Evolutionary conservation across 768 basidiomycete genomes (phyloP), one percentile per base, ranked within the genome.

Genomic region (Mycena latifolia): DNA sequence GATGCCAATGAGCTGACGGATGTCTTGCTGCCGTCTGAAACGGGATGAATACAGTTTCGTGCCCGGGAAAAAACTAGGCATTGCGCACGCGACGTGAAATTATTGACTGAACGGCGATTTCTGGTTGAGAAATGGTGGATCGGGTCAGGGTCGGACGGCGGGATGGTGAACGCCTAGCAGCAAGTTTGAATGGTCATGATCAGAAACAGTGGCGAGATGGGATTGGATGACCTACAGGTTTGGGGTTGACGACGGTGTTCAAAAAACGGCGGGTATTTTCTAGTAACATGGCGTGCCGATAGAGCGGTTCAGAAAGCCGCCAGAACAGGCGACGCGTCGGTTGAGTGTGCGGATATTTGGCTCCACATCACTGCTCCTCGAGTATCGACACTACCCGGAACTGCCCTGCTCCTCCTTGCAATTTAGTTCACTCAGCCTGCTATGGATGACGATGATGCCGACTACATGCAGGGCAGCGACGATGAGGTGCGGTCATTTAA

Each of bases 401-500:
- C n/a, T n/a, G n/a, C n/a, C n/a, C n/a, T n/a, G n/a, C n/a, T n/a
- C n/a, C n/a, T n/a, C 41, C 41, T 43, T 43, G 41, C 20, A 39
- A 43, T 43, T 43, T 43, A n/a, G 20, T 20, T 43, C n/a, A 10
- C 10, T 9, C 37, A 37, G 10, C n/a, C 53, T 37, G 24, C 33
- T 7, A 95, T 95, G 94, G 94, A 95, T 81, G 94, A 95, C 69
- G 94, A 95, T 77, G 94, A 95, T 81, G 94, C 94, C 73, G 94
- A 95, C 79, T 95, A 95, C 73, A 94, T 95, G 93, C 92, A 93
- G 79, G 92, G 90, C 55, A 91, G 89, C 74, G 92, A 94, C 63
- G 93, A 93, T 65, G 93, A 94, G 85, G 93, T 92, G 72, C 12
- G 52, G 6, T 18, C 51, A 33, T 15, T 12, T 28, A 29, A 50